These are phyloP conservation scores for Anaeromyces robustus DNA, from an alignment of 192 early-diverging fungal genomes.

Conservation along the genomic window DNA sequence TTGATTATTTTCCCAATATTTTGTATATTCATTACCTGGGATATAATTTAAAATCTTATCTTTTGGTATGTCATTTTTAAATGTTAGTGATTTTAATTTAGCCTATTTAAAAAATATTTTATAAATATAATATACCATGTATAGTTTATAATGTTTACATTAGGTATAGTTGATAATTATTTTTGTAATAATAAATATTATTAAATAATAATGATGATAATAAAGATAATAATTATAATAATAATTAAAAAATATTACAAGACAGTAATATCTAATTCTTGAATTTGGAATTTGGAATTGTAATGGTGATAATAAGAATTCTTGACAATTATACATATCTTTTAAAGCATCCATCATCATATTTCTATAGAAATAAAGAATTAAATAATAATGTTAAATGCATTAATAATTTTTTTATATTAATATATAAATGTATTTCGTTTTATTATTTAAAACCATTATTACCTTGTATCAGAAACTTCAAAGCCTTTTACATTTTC, in stretches of 20 bases:
- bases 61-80: constrained; percentile 2
- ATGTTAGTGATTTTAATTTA: not conserved
- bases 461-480: constrained; percentile 25
- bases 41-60: not conserved
- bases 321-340: constrained; percentile 46
- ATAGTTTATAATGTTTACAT: no score
- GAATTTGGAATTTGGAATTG: constrained; percentile 67
- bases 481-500: constrained; percentile 79
- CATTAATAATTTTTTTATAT: no score
- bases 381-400: no score
- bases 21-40: not conserved
- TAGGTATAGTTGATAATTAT: no score
- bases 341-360: constrained; percentile 32
- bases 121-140: no score
- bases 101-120: no score
- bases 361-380: constrained; percentile 36
- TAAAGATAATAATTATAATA: no score
- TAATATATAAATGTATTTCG: no score
- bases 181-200: no score
- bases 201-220: no score
- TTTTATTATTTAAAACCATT: no score
- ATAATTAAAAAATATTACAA: no score
- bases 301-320: constrained; percentile 56
- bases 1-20: not conserved
- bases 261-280: constrained; percentile 56